These are phyloP conservation scores for Emmonsiellopsis sp. DNA, from an alignment of 2,329 filamentous ascomycete genomes.

Conservation along the genomic window DNA sequence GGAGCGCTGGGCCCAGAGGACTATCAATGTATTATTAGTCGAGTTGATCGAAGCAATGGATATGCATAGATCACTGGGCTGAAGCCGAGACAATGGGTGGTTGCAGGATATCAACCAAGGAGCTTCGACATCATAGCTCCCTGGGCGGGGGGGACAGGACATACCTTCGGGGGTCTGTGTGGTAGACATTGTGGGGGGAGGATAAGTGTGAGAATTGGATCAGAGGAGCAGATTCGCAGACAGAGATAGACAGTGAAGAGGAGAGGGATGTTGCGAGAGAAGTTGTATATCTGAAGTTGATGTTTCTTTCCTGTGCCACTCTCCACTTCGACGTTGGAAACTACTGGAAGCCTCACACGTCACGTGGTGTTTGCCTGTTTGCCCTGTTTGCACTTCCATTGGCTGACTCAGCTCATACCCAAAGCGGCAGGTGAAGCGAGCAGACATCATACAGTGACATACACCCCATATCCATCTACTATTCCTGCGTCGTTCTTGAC, in stretches of 20 bases:
- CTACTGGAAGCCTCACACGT: constrained; percentile 27
- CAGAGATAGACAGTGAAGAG: constrained; percentile 7
- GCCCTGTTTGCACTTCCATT: neutral
- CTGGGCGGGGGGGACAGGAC: neutral
- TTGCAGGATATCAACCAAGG: neutral
- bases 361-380: constrained; percentile 2
- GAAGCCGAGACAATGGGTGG: neutral
- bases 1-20: constrained; percentile 97
- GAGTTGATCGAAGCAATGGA: neutral
- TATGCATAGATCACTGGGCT: neutral
- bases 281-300: constrained; percentile 14
- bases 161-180: constrained; percentile 39
- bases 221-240: constrained; percentile 6
- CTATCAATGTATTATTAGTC: constrained; percentile 37
- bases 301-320: constrained; percentile 19
- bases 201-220: constrained; percentile 13
- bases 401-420: neutral
- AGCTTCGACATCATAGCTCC: neutral
- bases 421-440: too few relatives aligned
- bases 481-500: too few relatives aligned
- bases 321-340: constrained; percentile 22
- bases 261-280: constrained; percentile 10
- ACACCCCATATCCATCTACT: too few relatives aligned
- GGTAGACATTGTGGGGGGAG: constrained; percentile 22
- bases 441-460: too few relatives aligned